Percentiles rank a stretch among this genome's conserved stretches.
These are phyloP conservation scores for Nemania sp. DNA, from an alignment of 2,329 filamentous ascomycete genomes.

Conservation along the genomic window DNA sequence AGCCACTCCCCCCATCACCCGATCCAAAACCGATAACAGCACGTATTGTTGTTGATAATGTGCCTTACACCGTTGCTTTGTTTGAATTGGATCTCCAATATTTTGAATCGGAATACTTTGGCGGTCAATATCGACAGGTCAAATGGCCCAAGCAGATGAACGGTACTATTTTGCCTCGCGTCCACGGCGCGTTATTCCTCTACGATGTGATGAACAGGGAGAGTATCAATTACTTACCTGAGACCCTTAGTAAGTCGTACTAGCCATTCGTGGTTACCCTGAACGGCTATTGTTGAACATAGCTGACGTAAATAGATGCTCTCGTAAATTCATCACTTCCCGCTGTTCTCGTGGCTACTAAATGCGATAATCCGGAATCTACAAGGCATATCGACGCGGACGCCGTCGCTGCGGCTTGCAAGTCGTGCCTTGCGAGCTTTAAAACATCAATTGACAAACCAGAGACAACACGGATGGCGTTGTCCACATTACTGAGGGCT, in stretches of 20 bases:
- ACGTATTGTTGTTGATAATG: slow-evolving; percentile 69
- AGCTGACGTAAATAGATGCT: slow-evolving; percentile 68
- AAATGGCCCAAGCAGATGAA: slow-evolving; percentile 76
- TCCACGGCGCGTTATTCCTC: slow-evolving; percentile 86
- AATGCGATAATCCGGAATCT: slow-evolving; percentile 83
- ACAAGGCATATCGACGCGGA: slow-evolving; percentile 78
- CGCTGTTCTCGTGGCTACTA: slow-evolving; percentile 85
- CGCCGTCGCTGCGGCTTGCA: slow-evolving; percentile 71
- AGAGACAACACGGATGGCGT: slow-evolving; percentile 79
- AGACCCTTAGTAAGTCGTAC: slow-evolving; percentile 76
- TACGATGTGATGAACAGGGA: slow-evolving; percentile 87
- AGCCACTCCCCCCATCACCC: slow-evolving; percentile 58
- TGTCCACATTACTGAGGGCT: slow-evolving; percentile 79
- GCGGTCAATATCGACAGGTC: slow-evolving; percentile 68
- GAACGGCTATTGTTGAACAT: slow-evolving; percentile 13
- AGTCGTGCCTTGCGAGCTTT: slow-evolving; percentile 77
- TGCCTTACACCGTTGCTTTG: slow-evolving; percentile 69
- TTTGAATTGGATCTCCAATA: slow-evolving; percentile 75
- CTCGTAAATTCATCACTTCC: slow-evolving; percentile 79
- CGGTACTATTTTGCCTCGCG: slow-evolving; percentile 76
- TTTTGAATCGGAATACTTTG: slow-evolving; percentile 72
- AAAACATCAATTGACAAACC: slow-evolving; percentile 77
- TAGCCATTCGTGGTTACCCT: slow-evolving; percentile 4
- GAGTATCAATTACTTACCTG: slow-evolving; percentile 79
- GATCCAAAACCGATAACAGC: slow-evolving; percentile 66